Evolutionary conservation across 768 basidiomycete species (phyloP), one percentile per base, ranked within the genome.

Genomic region (Amanita exitialis): DNA sequence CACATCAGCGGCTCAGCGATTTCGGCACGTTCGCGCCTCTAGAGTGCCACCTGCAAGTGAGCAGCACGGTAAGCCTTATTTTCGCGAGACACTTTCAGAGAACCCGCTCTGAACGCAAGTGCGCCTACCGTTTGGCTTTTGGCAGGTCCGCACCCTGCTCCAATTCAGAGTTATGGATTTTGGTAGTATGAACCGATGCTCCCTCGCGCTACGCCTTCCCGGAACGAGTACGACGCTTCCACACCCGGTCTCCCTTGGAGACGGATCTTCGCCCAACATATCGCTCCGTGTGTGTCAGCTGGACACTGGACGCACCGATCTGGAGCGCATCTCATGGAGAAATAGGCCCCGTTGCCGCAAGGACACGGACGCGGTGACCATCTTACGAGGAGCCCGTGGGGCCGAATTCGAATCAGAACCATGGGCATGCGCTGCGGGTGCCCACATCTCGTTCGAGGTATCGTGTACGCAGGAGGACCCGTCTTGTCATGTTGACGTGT

Each of bases 121-220:
- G 9, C 5, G 25, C n/a, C n/a, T n/a, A n/a, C n/a, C n/a, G n/a
- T n/a, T 28, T 28, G 28, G 28, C 9, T 28, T n/a, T 28, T 28
- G 28, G 28, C 21, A 49, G 47, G 25, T 41, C n/a, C 38, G 23
- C 12, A 49, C 47, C 10, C 20, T 49, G 12, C 23, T 41, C 9
- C 47, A 49, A 49, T 49, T 49, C 27, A 37, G 36, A 10, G 47
- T 49, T 12, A 10, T 38, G 15, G 36, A 49, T 28, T 49, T 37
- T 8, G 47, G n/a, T n/a, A n/a, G 47, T 3, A 49, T 38, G 47
- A 20, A 49, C 15, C 2, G 15, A 21, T 49, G 47, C 16, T 37
- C 47, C 18, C 38, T 49, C 15, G 25, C 35, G 12, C 16, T 49
- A 2, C 38, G 36, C 6, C 38, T 49, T 35, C 36, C 35, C 6